Conservation (phyloP, 148 eudicot genomes). For the Arbutus unedo region DNA sequence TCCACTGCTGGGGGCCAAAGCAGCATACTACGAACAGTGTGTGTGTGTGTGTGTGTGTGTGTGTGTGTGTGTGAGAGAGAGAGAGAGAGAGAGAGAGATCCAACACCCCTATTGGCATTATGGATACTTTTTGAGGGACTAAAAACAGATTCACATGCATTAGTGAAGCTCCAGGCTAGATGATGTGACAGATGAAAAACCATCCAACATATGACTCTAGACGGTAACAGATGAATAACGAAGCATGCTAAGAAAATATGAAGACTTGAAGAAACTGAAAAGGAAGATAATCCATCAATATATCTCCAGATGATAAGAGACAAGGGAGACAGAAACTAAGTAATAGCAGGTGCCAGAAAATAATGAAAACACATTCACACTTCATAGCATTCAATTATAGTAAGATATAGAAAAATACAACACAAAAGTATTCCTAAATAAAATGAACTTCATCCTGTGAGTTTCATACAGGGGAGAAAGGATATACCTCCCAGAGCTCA, state of each 20-base stretch:
- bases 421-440: background rate
- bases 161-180: background rate
- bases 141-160: background rate
- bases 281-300: background rate
- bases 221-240: background rate
- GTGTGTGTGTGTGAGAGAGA: background rate
- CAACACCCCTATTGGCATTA: background rate
- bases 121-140: background rate
- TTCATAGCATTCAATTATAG: background rate
- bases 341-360: background rate
- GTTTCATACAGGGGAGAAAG: background rate
- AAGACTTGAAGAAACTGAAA: background rate
- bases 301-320: background rate
- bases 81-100: background rate
- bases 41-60: too few relatives aligned
- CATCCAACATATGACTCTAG: background rate
- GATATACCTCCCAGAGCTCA: conserved; percentile 92
- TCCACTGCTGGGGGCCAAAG: background rate
- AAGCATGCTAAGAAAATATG: background rate
- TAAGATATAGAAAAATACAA: background rate
- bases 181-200: background rate
- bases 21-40: background rate
- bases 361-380: background rate
- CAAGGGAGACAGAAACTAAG: background rate
- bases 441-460: background rate